Base-by-base conservation (phyloP, 2,329 filamentous ascomycete species). In the Fusarium bulbicola region DNA sequence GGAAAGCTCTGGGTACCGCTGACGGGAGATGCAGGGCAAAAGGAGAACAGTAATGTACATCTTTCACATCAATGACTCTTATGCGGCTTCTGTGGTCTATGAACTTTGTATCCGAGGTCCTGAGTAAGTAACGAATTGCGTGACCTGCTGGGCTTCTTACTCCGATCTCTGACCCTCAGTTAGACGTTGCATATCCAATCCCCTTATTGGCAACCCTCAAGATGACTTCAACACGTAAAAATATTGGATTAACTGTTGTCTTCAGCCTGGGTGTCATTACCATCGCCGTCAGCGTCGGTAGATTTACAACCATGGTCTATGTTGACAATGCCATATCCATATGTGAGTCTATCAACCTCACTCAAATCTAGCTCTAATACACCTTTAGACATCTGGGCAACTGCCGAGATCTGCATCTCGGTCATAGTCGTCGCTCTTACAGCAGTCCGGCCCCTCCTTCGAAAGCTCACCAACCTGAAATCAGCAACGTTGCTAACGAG, bases 41-140 rank as follows among this genome's bases (percentile, higher is more conserved):
- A 2, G 60, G 63, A 12, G 30, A 66, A 0, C 49, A 49, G 0
- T 20, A 40, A 2, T 66, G 63, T 5, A 28, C 26, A 2, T 34
- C 60, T 1, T 66, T 66, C 1, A 66, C 40, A 28, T 66, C 64
- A 0, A 66, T 66, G 64, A 47, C 45, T 6, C n/a, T 66, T 2
- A 60, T 66, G 64, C 46, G 62, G 10, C 26, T 66, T 7, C 57
- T 66, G 4, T 66, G 64, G 64, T 43, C 62, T 4, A 59, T 66
- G 52, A 66, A 66, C 14, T 66, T 66, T 12, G 7, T 21, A 4
- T 59, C 50, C 2, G 64, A 66, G 28, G 62, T 66, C 1, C 7
- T 66, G 10, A 66, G 60, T 66, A 30, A 16, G 63, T 65, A 6
- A 1, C 20, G 6, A 16, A 1, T 18, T 39, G 4, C 1, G 2